A percentile compares a stretch with the other conserved stretches of the same genome.
Evolutionary conservation across 2,329 filamentous ascomycete species (phyloP).

Genomic region (Hirsutella rhossiliensis): DNA sequence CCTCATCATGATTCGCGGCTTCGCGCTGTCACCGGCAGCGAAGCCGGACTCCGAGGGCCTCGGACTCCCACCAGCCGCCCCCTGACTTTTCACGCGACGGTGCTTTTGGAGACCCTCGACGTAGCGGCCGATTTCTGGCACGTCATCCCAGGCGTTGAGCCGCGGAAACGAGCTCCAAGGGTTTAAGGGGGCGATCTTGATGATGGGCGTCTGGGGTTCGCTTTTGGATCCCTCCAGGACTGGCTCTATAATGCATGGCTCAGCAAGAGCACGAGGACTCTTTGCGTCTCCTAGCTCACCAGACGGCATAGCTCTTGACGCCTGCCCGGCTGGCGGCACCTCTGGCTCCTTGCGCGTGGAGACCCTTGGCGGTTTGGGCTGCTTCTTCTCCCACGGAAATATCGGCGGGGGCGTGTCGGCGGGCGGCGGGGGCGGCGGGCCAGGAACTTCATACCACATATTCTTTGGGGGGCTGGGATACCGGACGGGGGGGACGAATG

Average conservation of each 20-base stretch:
- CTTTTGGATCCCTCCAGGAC: slow-evolving; percentile 15
- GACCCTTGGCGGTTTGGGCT: slow-evolving; percentile 49
- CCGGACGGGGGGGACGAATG: slow-evolving; percentile 63
- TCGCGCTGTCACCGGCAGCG: neutral
- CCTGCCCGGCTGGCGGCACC: neutral
- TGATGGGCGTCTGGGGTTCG: slow-evolving; percentile 33
- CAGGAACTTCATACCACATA: slow-evolving; percentile 81
- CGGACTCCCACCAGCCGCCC: slow-evolving; percentile 3
- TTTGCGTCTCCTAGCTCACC: slow-evolving; percentile 5
- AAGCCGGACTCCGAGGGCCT: neutral
- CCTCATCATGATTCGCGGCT: slow-evolving; percentile 43
- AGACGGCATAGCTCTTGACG: neutral
- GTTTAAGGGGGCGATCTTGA: slow-evolving; percentile 35
- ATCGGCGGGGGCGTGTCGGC: slow-evolving; percentile 52
- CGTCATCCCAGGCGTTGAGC: slow-evolving; percentile 85
- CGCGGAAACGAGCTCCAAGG: slow-evolving; percentile 65
- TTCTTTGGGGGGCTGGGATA: slow-evolving; percentile 77
- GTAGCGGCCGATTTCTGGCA: slow-evolving; percentile 79
- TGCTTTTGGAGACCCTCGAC: slow-evolving; percentile 64
- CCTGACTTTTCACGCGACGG: slow-evolving; percentile 15
- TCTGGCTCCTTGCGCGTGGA: slow-evolving; percentile 29
- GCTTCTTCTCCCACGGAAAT: slow-evolving; percentile 81
- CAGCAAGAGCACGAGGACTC: slow-evolving; percentile 14
- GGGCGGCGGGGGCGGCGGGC: slow-evolving; percentile 40
- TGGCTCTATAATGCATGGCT: slow-evolving; percentile 22